These are phyloP conservation scores for Alternaria gaisen DNA, from an alignment of 2,329 filamentous ascomycete genomes.

Conservation along the genomic window DNA sequence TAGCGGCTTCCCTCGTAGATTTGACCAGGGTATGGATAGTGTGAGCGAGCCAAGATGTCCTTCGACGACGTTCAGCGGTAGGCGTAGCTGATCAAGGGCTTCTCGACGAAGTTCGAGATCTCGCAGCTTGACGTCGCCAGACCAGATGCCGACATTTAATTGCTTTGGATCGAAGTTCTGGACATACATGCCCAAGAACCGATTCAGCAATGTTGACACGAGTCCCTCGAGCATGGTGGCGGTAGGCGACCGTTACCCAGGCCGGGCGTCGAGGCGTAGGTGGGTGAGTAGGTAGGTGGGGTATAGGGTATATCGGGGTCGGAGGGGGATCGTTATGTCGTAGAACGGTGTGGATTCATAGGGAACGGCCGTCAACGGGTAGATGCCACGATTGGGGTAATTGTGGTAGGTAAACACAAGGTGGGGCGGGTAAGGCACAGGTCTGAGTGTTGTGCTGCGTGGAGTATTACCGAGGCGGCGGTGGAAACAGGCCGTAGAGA, in stretches of 20 bases:
- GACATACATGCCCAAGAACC: constrained; percentile 99
- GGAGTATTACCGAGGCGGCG: constrained; percentile 24
- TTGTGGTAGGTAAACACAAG: constrained; percentile 40
- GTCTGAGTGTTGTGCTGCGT: constrained; percentile 31
- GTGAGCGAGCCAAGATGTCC: constrained; percentile 93
- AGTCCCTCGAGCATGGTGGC: constrained; percentile 92
- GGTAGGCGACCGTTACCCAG: constrained; percentile 74
- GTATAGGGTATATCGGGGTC: constrained; percentile 29
- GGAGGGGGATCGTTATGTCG: constrained; percentile 39
- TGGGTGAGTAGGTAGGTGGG: constrained; percentile 15
- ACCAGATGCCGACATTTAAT: constrained; percentile 99
- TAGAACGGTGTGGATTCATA: constrained; percentile 46
- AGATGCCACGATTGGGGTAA: constrained; percentile 29
- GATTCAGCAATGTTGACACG: constrained; percentile 95
- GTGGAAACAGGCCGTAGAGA: constrained; percentile 24
- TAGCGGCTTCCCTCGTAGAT: constrained; percentile 91
- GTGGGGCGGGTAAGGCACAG: constrained; percentile 27
- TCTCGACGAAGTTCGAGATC: constrained; percentile 93
- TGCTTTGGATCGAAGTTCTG: constrained; percentile 99
- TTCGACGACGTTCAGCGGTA: constrained; percentile 95
- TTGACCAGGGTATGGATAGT: constrained; percentile 95
- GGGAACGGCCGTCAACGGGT: constrained; percentile 30
- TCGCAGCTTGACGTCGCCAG: constrained; percentile 93
- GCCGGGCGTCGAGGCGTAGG: constrained; percentile 59
- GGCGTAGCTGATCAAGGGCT: constrained; percentile 94